phyloP scores from a whole-genome alignment of 805 yeast species.

The Lipomyces yamadae region DNA sequence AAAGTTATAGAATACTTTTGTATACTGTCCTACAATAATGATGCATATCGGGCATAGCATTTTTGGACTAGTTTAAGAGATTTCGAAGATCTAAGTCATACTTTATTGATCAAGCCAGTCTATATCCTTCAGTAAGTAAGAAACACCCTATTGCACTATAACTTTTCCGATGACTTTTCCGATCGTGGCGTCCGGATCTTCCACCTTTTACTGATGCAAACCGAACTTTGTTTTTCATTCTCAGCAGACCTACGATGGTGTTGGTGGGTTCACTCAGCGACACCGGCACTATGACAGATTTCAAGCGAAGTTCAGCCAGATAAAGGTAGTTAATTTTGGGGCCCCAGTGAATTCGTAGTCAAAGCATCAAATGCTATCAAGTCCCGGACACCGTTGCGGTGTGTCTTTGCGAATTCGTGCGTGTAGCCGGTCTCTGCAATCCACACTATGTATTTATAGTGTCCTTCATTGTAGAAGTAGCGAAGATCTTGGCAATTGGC shows the following conservation, averaged over 20 bases:
- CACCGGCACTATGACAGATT: background rate
- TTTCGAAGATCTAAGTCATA: background rate
- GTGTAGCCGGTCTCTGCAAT: background rate
- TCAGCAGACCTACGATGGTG: background rate
- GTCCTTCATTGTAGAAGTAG: background rate
- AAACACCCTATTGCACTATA: background rate
- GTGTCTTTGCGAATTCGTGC: conserved; percentile 1
- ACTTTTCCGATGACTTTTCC: background rate
- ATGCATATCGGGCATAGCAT: too few species aligned
- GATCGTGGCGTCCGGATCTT: background rate
- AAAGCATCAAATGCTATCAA: background rate
- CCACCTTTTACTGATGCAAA: background rate
- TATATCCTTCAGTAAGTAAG: background rate
- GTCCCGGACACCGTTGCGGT: background rate
- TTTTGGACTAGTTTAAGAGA: too few species aligned
- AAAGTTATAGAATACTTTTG: background rate
- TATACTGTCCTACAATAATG: too few species aligned
- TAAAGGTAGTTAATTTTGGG: too few species aligned
- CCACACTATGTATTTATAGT: background rate
- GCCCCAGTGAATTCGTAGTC: background rate
- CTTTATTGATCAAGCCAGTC: conserved; percentile 10
- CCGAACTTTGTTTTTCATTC: background rate
- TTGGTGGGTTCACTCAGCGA: background rate
- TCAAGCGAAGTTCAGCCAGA: background rate
- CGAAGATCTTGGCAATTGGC: background rate